Percentiles rank a stretch among this genome's conserved stretches.
These are phyloP conservation scores for Paramecium sonneborni DNA, from an alignment of 73 alveolate genomes.

Conservation along the genomic window DNA sequence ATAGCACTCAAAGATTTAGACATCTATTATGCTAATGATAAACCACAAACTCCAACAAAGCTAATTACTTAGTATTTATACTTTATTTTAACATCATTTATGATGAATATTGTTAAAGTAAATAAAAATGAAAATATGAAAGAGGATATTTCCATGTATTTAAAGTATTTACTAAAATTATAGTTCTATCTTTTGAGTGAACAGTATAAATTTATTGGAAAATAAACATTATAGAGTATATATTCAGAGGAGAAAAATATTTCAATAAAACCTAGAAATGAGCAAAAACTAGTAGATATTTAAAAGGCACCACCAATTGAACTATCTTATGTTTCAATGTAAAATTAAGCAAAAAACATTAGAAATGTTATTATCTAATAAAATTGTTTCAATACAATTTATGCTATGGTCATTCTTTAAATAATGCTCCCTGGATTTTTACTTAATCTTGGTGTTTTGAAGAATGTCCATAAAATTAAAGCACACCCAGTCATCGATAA, in stretches of 20 bases:
- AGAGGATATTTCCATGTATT: not conserved
- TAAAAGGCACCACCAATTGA: not conserved
- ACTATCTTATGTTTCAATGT: not conserved
- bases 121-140: not conserved
- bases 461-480: slow-evolving; percentile 27
- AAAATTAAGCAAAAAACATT: not conserved
- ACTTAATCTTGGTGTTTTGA: slow-evolving; percentile 28
- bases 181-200: not conserved
- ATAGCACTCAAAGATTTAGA: not conserved
- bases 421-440: slow-evolving; percentile 48
- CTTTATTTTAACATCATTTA: not conserved
- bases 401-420: not conserved
- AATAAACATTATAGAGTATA: slow-evolving; percentile 21
- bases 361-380: not conserved
- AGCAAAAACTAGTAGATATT: not conserved
- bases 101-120: not conserved
- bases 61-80: not conserved
- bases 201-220: slow-evolving; percentile 2
- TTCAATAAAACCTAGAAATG: not conserved
- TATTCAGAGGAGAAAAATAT: not conserved
- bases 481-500: slow-evolving; percentile 12
- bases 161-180: not conserved
- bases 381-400: not conserved
- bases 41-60: not conserved
- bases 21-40: not conserved